Evolutionary conservation across 768 basidiomycete species (phyloP).

Genomic region (Pleurotus pulmonarius): DNA sequence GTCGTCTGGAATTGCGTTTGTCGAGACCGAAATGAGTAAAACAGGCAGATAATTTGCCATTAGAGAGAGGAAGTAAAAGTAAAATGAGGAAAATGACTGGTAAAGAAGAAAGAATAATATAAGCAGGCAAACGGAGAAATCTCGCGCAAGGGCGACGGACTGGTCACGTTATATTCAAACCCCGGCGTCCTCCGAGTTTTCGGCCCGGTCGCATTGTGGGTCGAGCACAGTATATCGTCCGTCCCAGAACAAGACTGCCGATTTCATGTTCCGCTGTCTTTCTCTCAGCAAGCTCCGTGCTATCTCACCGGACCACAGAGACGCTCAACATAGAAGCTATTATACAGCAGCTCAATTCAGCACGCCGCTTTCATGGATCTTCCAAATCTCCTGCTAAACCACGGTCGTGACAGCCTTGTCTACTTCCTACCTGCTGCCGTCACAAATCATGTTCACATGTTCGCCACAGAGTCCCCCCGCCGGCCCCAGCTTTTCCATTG

Average conservation of each 20-base stretch:
- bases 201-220: slow-evolving; percentile 3
- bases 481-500: too few species aligned
- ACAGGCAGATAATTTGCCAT: slow-evolving; percentile 73
- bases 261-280: slow-evolving; percentile 3
- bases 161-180: slow-evolving; percentile 7
- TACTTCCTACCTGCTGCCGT: too few species aligned
- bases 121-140: background rate
- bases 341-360: too few species aligned
- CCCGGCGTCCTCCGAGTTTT: slow-evolving; percentile 6
- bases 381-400: too few species aligned
- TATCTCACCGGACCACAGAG: background rate
- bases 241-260: background rate
- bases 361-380: too few species aligned
- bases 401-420: too few species aligned
- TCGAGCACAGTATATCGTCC: slow-evolving; percentile 1
- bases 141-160: background rate
- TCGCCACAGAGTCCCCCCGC: too few species aligned
- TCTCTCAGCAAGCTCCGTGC: background rate
- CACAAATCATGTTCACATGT: too few species aligned
- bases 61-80: slow-evolving; percentile 11
- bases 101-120: background rate
- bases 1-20: slow-evolving; percentile 67
- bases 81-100: slow-evolving; percentile 7
- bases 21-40: slow-evolving; percentile 59
- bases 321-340: too few species aligned